Conservation (phyloP, 2,329 filamentous ascomycete species). For the Fusarium goolgardi region DNA sequence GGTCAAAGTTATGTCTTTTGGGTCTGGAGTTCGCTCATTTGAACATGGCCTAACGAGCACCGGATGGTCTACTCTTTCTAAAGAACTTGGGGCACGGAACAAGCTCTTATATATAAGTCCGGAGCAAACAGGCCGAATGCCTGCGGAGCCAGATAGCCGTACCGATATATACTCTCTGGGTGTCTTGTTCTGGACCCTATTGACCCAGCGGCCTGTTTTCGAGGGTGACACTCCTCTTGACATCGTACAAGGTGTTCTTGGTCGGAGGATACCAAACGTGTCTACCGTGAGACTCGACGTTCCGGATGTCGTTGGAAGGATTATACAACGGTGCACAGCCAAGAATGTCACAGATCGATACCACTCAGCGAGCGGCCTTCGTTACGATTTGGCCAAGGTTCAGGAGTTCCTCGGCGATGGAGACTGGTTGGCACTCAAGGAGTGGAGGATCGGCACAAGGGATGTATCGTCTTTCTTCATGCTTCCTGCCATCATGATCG, state of each 20-base stretch:
- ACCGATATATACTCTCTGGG: conserved; percentile 96
- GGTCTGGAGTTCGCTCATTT: conserved; percentile 86
- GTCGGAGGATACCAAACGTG: conserved; percentile 79
- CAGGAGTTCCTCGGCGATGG: conserved; percentile 80
- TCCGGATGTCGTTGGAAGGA: conserved; percentile 81
- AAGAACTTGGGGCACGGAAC: conserved; percentile 85
- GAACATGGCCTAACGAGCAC: conserved; percentile 88
- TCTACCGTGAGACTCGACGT: conserved; percentile 83
- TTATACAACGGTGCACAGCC: conserved; percentile 92
- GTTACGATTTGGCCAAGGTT: conserved; percentile 80
- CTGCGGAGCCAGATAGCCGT: conserved; percentile 88
- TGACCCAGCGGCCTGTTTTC: conserved; percentile 84
- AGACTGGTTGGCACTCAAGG: conserved; percentile 74
- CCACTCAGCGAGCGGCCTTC: conserved; percentile 87
- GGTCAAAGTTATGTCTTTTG: conserved; percentile 86
- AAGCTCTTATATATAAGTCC: conserved; percentile 94
- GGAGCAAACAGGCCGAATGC: conserved; percentile 93
- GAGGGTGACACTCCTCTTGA: conserved; percentile 84
- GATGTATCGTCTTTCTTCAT: conserved; percentile 95
- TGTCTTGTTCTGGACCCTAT: conserved; percentile 86
- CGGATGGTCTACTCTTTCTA: conserved; percentile 86
- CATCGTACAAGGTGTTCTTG: conserved; percentile 89
- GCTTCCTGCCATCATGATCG: conserved; percentile 83
- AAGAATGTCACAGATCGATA: conserved; percentile 90
- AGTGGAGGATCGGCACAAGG: conserved; percentile 81